Base-by-base conservation (phyloP, 352 stramenopile species). In the Globisporangium irregulare region DNA sequence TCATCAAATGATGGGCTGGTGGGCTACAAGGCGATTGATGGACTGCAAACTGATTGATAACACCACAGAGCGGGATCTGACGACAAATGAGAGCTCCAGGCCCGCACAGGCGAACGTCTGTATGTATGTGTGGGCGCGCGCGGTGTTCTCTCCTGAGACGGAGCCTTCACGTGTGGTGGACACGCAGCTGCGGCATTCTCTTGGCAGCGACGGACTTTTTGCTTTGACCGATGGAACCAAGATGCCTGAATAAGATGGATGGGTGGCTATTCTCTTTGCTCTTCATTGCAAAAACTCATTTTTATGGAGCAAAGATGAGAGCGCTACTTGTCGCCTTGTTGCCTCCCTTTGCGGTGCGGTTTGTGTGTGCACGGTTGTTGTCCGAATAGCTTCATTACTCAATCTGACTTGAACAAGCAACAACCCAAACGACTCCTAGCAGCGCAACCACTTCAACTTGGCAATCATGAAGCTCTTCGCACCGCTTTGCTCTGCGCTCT, bases 131-230 rank as follows among this genome's bases (percentile, higher is more conserved):
- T 24, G 15, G 2, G 9, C 6, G 15, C 2, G 8, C 3, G 43
- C 43, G 12, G 20, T 20, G 8, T 69, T 69, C 64, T 69, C 15
- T 15, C 38, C 22, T 68, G 53, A 55, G 63, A 68, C 63, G 63
- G 53, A 62, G 2, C 53, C 5, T 22, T 4, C 24, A n/a, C 24
- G 25, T 43, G 59, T 22, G 41, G 29, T 38, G 18, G 25, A 34
- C 56, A 50, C 29, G 54, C 54, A 48, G 29, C 7, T 9, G 24
- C 54, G 1, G 32, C 56, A 43, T 36, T 66, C 60, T 66, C 60
- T 66, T 66, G 48, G 29, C 56, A 62, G 25, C 9, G 8, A 29
- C 9, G 8, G 55, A 61, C 55, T 46, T 27, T 61, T 61, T 29
- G 18, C 20, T 46, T 41, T 25, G 22, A 57, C 20, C 10, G 43